Evolutionary conservation across 2,329 filamentous ascomycete species (phyloP).

Genomic region (Aspergillaceae sp.): DNA sequence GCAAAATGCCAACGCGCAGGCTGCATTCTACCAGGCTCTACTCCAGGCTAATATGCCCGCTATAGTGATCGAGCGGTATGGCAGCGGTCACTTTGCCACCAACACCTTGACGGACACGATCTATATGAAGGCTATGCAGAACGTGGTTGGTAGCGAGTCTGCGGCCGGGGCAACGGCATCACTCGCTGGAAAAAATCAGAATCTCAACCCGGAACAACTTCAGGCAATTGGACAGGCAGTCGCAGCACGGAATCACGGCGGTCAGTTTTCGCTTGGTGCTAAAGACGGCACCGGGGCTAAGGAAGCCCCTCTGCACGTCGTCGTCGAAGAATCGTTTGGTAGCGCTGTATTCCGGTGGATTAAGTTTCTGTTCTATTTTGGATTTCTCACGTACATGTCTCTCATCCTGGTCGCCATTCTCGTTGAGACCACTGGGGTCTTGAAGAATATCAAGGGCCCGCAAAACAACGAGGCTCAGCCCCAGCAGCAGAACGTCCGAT

Average conservation of each 20-base stretch:
- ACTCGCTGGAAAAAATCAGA: slow-evolving; percentile 17
- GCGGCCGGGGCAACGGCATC: slow-evolving; percentile 6
- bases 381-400: slow-evolving; percentile 67
- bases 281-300: slow-evolving; percentile 59
- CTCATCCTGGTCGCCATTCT: slow-evolving; percentile 72
- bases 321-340: slow-evolving; percentile 82
- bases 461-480: slow-evolving; percentile 80
- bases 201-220: slow-evolving; percentile 53
- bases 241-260: slow-evolving; percentile 60
- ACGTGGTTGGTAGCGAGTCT: slow-evolving; percentile 40
- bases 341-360: slow-evolving; percentile 80
- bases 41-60: slow-evolving; percentile 88
- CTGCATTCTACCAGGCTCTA: slow-evolving; percentile 86
- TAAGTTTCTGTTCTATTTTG: slow-evolving; percentile 74
- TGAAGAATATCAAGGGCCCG: slow-evolving; percentile 67
- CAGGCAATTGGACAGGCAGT: slow-evolving; percentile 77
- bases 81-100: slow-evolving; percentile 73
- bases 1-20: slow-evolving; percentile 75
- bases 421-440: slow-evolving; percentile 68
- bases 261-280: slow-evolving; percentile 49
- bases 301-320: slow-evolving; percentile 82
- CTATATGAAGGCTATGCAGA: slow-evolving; percentile 66
- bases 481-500: slow-evolving; percentile 83
- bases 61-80: slow-evolving; percentile 83
- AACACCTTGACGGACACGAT: slow-evolving; percentile 69